Percentiles rank a stretch among this genome's conserved stretches.
Conservation (phyloP, 139 green algal genomes). For the Chlamydomonas sphaeroides region DNA sequence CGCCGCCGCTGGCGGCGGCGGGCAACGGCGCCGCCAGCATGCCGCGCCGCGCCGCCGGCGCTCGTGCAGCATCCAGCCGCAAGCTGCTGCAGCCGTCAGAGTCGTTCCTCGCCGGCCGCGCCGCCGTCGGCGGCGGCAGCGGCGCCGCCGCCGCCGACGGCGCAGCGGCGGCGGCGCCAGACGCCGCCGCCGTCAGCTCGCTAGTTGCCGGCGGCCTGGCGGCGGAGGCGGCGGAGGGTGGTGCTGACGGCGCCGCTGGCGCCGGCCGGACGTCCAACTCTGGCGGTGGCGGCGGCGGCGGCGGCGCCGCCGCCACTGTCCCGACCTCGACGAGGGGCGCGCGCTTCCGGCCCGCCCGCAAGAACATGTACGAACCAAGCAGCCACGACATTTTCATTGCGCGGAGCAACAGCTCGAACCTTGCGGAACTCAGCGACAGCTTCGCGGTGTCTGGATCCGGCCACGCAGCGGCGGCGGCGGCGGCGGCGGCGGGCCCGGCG, state of each 20-base stretch:
- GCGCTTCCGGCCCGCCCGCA: conserved; percentile 7
- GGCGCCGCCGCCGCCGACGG: background rate
- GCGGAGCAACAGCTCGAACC: background rate
- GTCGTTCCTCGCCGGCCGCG: conserved; percentile 1
- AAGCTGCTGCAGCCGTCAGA: conserved; percentile 33
- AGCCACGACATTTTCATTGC: background rate
- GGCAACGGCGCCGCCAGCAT: no score
- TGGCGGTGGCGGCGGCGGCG: background rate
- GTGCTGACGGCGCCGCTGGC: background rate
- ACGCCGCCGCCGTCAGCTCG: background rate
- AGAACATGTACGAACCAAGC: conserved; percentile 15
- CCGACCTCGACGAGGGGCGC: background rate
- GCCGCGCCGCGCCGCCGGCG: no score
- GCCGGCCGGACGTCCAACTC: background rate
- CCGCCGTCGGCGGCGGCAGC: background rate
- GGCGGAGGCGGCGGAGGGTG: background rate
- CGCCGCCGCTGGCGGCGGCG: background rate
- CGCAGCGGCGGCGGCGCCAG: background rate
- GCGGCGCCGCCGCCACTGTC: background rate
- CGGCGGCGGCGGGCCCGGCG: no score
- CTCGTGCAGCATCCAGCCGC: background rate
- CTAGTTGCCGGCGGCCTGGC: background rate
- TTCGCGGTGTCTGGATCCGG: no score
- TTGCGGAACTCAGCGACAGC: no score
- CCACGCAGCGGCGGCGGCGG: background rate